These are phyloP conservation scores for Cystobasidium tubakii DNA, from an alignment of 768 basidiomycete species.

Conservation along the genomic window DNA sequence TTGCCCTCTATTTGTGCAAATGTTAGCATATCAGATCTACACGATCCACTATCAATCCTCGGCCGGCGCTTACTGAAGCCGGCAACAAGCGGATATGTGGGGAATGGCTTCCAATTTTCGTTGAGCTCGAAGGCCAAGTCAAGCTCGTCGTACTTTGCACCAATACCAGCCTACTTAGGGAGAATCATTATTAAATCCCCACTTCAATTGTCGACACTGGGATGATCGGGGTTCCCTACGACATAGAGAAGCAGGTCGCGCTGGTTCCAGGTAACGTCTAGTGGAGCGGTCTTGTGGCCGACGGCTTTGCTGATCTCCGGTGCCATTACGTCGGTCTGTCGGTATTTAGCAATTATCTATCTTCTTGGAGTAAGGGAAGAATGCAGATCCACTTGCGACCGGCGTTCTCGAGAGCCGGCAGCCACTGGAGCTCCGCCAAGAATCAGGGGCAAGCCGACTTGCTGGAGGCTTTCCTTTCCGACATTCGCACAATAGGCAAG, in stretches of 20 bases:
- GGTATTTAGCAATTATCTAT: no score
- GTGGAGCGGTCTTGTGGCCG: constrained; percentile 56
- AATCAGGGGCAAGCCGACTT: no score
- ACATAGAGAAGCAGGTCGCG: constrained; percentile 75
- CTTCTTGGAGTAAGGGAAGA: background rate
- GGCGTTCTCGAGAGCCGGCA: background rate
- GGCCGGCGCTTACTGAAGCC: constrained; percentile 59
- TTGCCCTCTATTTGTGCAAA: constrained; percentile 51
- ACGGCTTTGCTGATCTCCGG: constrained; percentile 64
- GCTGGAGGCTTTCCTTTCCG: no score
- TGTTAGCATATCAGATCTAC: no score
- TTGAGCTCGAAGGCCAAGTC: constrained; percentile 59
- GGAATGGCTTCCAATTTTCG: constrained; percentile 66
- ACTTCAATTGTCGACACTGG: background rate
- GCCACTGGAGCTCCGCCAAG: background rate
- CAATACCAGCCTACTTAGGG: constrained; percentile 56
- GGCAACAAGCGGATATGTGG: constrained; percentile 78
- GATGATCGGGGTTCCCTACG: constrained; percentile 44
- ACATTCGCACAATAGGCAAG: no score
- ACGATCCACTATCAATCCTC: no score
- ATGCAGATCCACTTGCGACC: background rate
- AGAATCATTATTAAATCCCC: constrained; percentile 5
- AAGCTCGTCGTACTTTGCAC: constrained; percentile 69
- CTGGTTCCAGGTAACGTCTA: constrained; percentile 72
- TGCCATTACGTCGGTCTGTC: constrained; percentile 54